A percentile compares a stretch with the other conserved stretches of the same genome.
These are phyloP conservation scores for Cairneyella variabilis DNA, from an alignment of 495 filamentous ascomycete species.

Conservation along the genomic window DNA sequence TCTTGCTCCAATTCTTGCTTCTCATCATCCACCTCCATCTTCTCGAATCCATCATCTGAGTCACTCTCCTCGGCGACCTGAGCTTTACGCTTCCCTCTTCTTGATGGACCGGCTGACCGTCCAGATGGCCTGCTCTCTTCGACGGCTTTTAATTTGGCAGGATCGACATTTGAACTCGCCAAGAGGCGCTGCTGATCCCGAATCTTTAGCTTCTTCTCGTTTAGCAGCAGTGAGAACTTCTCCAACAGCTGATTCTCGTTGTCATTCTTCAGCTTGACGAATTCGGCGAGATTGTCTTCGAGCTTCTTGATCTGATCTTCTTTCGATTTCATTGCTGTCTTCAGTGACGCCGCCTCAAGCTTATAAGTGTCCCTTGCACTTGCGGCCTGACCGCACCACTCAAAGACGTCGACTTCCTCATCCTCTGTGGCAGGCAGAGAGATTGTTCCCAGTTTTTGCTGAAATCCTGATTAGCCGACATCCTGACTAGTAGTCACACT, in stretches of 20 bases:
- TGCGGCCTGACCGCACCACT: constrained; percentile 62
- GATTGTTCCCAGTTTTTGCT: constrained; percentile 71
- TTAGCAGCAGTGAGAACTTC: constrained; percentile 69
- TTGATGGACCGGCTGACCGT: constrained; percentile 29
- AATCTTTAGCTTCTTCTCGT: constrained; percentile 91
- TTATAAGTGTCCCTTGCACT: constrained; percentile 22
- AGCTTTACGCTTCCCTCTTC: constrained; percentile 49
- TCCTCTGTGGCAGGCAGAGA: constrained; percentile 56
- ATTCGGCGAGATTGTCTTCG: constrained; percentile 55
- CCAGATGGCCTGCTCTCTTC: constrained; percentile 14
- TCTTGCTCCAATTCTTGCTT: constrained; percentile 31
- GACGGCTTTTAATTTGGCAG: constrained; percentile 8
- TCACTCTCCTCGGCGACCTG: constrained; percentile 30
- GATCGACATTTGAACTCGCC: constrained; percentile 28
- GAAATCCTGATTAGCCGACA: constrained; percentile 2
- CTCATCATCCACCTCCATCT: constrained; percentile 54
- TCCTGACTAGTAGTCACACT: no score
- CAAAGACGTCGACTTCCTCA: constrained; percentile 63
- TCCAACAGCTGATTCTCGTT: constrained; percentile 68
- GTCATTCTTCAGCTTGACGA: constrained; percentile 59
- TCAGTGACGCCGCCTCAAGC: constrained; percentile 43
- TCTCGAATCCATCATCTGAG: constrained; percentile 51
- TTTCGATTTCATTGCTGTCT: constrained; percentile 38
- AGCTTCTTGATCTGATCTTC: constrained; percentile 48
- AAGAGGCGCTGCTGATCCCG: constrained; percentile 73